Percentiles rank a stretch among this genome's conserved stretches.
phyloP scores from a whole-genome alignment of 345 rosid genomes.

The Aegle marmelos region DNA sequence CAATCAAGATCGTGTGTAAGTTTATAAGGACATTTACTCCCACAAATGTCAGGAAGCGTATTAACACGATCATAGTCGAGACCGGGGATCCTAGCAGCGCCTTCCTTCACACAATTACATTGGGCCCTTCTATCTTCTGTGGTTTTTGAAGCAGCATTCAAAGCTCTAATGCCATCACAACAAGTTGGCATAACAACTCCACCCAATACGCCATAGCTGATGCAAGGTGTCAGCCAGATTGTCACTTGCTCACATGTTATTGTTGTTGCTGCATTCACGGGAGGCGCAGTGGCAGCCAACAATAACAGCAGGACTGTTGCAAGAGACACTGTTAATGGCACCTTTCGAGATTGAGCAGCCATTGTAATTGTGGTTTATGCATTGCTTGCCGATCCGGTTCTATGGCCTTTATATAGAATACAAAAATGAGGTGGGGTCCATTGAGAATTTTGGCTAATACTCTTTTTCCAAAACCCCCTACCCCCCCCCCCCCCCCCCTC shows the following conservation, averaged over 20 bases:
- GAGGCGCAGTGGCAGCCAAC: background rate
- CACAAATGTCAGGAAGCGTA: slow-evolving; percentile 12
- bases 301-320: background rate
- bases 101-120: slow-evolving; percentile 21
- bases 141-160: slow-evolving; percentile 11
- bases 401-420: no score
- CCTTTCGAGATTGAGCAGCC: background rate
- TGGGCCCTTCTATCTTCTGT: slow-evolving; percentile 8
- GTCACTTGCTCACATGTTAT: slow-evolving; percentile 33
- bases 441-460: no score
- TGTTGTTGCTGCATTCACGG: slow-evolving; percentile 9
- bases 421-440: no score
- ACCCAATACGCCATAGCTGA: slow-evolving; percentile 20
- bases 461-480: no score
- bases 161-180: slow-evolving; percentile 17
- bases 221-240: slow-evolving; percentile 30
- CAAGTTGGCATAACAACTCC: slow-evolving; percentile 13
- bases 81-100: slow-evolving; percentile 18
- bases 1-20: slow-evolving; percentile 17
- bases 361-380: no score
- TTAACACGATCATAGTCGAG: slow-evolving; percentile 18
- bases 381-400: no score
- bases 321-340: background rate
- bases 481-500: no score
- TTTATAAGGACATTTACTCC: slow-evolving; percentile 7